phyloP scores from a whole-genome alignment of 495 filamentous ascomycete genomes.

The Niebla homalea region DNA sequence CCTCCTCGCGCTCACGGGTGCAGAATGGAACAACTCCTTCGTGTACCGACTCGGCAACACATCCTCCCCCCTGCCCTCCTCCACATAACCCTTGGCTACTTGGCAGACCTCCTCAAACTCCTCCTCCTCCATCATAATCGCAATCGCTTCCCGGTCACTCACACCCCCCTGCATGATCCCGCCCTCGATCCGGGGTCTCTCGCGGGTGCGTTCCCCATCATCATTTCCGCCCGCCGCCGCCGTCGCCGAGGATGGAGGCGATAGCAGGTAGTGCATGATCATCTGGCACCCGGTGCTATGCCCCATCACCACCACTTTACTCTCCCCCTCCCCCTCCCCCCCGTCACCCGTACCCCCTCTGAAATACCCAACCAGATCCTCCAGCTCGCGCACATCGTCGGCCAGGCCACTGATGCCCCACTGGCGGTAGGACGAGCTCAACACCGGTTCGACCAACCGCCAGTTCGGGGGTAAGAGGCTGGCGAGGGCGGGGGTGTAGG shows the following conservation, averaged over 20 bases:
- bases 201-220: background rate
- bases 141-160: conserved; percentile 61
- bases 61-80: conserved; percentile 37
- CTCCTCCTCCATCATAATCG: conserved; percentile 23
- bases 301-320: conserved; percentile 73
- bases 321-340: conserved; percentile 6
- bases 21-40: conserved; percentile 31
- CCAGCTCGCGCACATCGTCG: conserved; percentile 62
- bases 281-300: conserved; percentile 86
- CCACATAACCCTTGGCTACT: conserved; percentile 40
- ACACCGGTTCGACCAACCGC: conserved; percentile 46
- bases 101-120: conserved; percentile 38
- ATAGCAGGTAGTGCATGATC: conserved; percentile 58
- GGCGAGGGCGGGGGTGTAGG: conserved; percentile 44
- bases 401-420: conserved; percentile 60
- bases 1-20: conserved; percentile 51
- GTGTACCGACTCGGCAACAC: conserved; percentile 43
- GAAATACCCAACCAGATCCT: conserved; percentile 60
- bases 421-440: conserved; percentile 52
- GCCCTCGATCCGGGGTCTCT: conserved; percentile 46
- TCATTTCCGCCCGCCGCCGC: conserved; percentile 10
- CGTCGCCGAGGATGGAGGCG: conserved; percentile 8
- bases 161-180: conserved; percentile 73
- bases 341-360: conserved; percentile 16
- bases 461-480: conserved; percentile 46